Percentiles rank a stretch among this genome's conserved stretches.
These are phyloP conservation scores for Aurinia saxatilis DNA, from an alignment of 345 rosid species.

Conservation along the genomic window DNA sequence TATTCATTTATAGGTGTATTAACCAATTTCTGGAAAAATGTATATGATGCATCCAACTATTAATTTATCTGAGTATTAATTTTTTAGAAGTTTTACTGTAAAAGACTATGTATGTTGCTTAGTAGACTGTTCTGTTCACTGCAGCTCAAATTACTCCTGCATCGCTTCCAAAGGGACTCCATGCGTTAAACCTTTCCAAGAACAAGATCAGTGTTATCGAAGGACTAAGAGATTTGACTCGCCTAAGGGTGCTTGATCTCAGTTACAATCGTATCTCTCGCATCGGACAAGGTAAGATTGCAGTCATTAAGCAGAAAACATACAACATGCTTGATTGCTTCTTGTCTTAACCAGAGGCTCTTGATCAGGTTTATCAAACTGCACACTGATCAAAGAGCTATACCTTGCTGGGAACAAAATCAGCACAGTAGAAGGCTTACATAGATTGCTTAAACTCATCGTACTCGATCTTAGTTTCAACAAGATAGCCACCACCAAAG, in stretches of 20 bases:
- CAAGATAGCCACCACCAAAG: slow-evolving; percentile 81
- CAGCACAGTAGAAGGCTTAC: slow-evolving; percentile 78
- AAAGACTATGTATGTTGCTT: not conserved
- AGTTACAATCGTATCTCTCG: slow-evolving; percentile 89
- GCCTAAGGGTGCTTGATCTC: slow-evolving; percentile 70
- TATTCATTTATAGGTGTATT: not conserved
- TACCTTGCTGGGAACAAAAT: slow-evolving; percentile 87
- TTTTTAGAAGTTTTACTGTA: not conserved
- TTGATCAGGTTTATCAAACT: slow-evolving; percentile 67
- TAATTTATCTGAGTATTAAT: too few relatives aligned
- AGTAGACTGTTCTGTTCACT: slow-evolving; percentile 5
- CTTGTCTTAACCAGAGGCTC: not conserved
- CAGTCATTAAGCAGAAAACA: not conserved
- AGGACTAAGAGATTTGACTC: slow-evolving; percentile 77
- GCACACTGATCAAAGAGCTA: slow-evolving; percentile 80
- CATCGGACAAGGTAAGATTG: slow-evolving; percentile 77
- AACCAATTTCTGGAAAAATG: too few relatives aligned
- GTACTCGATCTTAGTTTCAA: slow-evolving; percentile 89
- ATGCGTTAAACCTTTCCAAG: slow-evolving; percentile 64
- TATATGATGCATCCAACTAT: too few relatives aligned
- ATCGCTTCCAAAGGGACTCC: slow-evolving; percentile 85
- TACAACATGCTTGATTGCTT: not conserved
- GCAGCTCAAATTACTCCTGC: slow-evolving; percentile 67
- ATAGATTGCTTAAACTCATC: slow-evolving; percentile 79
- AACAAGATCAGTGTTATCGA: slow-evolving; percentile 76